phyloP scores from a whole-genome alignment of 495 filamentous ascomycete genomes.

The Sordaria brevicollis region DNA sequence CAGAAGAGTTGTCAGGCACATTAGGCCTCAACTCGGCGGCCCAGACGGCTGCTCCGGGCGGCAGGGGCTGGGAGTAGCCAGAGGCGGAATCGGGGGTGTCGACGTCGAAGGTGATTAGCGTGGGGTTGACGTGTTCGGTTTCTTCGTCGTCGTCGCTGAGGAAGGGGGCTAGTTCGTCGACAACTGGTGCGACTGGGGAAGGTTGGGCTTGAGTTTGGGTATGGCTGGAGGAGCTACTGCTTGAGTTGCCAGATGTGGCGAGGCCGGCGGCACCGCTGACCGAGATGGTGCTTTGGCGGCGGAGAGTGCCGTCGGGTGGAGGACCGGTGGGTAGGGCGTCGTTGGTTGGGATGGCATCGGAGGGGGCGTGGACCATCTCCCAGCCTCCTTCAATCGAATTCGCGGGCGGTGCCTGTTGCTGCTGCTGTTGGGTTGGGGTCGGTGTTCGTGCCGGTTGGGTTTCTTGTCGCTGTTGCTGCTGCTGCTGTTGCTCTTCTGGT shows the following conservation, averaged over 20 bases:
- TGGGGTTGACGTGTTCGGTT: constrained; percentile 35
- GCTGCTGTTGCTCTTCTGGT: background rate
- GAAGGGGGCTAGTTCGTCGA: constrained; percentile 7
- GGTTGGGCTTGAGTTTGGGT: background rate
- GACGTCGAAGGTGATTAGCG: constrained; percentile 48
- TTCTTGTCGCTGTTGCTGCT: background rate
- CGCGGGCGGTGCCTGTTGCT: background rate
- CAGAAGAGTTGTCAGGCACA: constrained; percentile 11
- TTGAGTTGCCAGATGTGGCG: background rate
- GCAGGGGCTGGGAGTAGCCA: constrained; percentile 9
- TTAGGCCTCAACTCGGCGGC: constrained; percentile 46
- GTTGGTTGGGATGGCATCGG: background rate
- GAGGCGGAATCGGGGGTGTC: constrained; percentile 34
- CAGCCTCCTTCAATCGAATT: background rate
- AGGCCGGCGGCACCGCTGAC: background rate
- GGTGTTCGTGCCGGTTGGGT: background rate
- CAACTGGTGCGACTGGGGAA: background rate
- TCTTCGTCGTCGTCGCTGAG: constrained; percentile 37
- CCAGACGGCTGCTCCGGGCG: constrained; percentile 32
- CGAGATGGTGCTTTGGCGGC: constrained; percentile 19
- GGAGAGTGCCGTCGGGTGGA: constrained; percentile 17
- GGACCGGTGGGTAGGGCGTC: constrained; percentile 9
- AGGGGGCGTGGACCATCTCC: background rate
- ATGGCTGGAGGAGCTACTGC: background rate
- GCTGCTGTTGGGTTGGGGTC: background rate